Evolutionary conservation across 106 monocot genomes (phyloP), one percentile per base, ranked within the genome.

Genomic region (Dioscorea zingiberensis): DNA sequence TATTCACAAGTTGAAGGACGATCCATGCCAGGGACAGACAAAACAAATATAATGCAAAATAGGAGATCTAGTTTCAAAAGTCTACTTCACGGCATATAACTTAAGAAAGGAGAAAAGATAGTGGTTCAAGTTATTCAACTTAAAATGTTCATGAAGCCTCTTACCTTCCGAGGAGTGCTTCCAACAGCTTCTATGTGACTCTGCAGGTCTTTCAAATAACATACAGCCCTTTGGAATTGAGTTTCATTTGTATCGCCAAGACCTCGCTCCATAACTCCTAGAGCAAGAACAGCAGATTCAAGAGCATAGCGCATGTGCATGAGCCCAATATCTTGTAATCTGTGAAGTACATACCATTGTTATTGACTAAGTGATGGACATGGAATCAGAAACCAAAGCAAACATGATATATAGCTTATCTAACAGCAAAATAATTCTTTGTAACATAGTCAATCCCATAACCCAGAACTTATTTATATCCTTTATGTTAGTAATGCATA

Each of bases 241-340:
- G 54, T 60, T 3, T 88, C 77, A 71, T 66, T 69, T 66, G 73
- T 78, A 71, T 71, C 68, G 66, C 48, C 74, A 5, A 38, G 16
- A 71, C 76, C 76, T 58, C 30, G 67, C 60, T 83, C 97, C 81
- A 97, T 92, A 60, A 73, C 63, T 69, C 81, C 81, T 32, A 97
- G 69, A 71, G 92, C 80, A 81, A 88, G 80, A 60, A 84, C 77
- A 72, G 77, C 76, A n/a, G 84, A 92, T 75, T 92, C 86, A 70
- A 97, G 79, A 77, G 81, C 88, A 92, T 89, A 97, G 4, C 88
- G 74, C 81, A 92, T 83, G 75, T 84, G 85, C 71, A 97, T 67
- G 45, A 97, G 97, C 68, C 92, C 92, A 64, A 89, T 73, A 59
- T 97, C 92, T 68, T 82, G 83, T 78, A 85, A 62, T 73, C 97